Conservation (phyloP, 2,329 filamentous ascomycete species). For the Scopulariopsis brevicaulis region DNA sequence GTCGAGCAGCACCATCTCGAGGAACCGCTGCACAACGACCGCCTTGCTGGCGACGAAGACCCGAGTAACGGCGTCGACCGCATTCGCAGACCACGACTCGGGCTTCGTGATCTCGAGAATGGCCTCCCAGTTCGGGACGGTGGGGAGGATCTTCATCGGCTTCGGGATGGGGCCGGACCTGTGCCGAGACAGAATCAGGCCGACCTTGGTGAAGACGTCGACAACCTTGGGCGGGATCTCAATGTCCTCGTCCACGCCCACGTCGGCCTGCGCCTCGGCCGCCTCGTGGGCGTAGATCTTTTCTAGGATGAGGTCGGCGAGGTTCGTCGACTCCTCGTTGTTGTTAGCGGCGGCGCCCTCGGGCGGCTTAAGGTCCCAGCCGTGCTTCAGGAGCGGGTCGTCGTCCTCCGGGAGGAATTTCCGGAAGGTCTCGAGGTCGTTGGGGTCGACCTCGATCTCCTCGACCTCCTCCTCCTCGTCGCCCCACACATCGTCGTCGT, state of each 20-base stretch:
- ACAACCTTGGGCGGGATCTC: conserved; percentile 85
- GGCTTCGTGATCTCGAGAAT: conserved; percentile 78
- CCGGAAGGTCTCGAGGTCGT: conserved; percentile 82
- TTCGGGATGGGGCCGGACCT: conserved; percentile 96
- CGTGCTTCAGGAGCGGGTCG: conserved; percentile 61
- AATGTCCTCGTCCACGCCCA: conserved; percentile 58
- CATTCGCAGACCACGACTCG: conserved; percentile 60
- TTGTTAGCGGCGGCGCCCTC: conserved; percentile 26
- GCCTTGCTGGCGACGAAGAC: conserved; percentile 86
- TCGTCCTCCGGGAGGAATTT: conserved; percentile 74
- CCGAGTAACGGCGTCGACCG: conserved; percentile 78
- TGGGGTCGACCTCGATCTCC: conserved; percentile 73
- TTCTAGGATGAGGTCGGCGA: conserved; percentile 85
- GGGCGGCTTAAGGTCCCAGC: conserved; percentile 36
- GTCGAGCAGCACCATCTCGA: conserved; percentile 78
- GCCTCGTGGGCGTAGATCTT: conserved; percentile 92
- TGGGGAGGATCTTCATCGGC: conserved; percentile 93
- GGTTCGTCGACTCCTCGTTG: conserved; percentile 55
- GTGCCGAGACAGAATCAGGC: conserved; percentile 80
- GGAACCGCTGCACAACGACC: conserved; percentile 68
- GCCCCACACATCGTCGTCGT: conserved; percentile 60
- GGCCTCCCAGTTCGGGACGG: conserved; percentile 81
- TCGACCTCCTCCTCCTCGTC: conserved; percentile 65
- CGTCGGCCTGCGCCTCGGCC: conserved; percentile 32
- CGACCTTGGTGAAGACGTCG: conserved; percentile 90